phyloP scores from a whole-genome alignment of 306 rosid genomes.

The Abrus precatorius region DNA sequence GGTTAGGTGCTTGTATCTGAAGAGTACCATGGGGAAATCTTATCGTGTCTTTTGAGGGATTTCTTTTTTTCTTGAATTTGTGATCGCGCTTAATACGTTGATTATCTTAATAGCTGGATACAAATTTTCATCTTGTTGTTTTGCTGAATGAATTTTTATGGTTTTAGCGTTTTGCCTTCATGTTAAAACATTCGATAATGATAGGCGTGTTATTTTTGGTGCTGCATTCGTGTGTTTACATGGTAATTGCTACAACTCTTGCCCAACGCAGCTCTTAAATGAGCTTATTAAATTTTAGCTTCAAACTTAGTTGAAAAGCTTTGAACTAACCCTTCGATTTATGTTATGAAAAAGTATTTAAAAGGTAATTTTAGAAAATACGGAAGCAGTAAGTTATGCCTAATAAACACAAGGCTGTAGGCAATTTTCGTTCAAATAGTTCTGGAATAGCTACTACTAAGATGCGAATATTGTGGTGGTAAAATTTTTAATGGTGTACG shows the following conservation, averaged over 20 bases:
- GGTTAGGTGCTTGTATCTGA: constrained; percentile 75
- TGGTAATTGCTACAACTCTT: not conserved
- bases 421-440: too few relatives aligned
- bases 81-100: not conserved
- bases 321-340: not conserved
- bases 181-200: constrained; percentile 32
- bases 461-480: too few relatives aligned
- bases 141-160: constrained; percentile 14
- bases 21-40: constrained; percentile 78
- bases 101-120: constrained; percentile 34
- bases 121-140: constrained; percentile 9
- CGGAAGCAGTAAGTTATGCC: not conserved
- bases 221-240: not conserved
- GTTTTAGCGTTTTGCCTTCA: not conserved
- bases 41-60: constrained; percentile 60
- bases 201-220: not conserved
- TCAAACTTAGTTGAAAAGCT: not conserved
- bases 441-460: too few relatives aligned
- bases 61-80: constrained; percentile 1
- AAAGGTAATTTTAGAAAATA: too few relatives aligned
- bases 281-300: not conserved
- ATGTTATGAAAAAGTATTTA: not conserved
- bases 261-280: not conserved
- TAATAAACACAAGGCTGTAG: too few relatives aligned
- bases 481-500: too few relatives aligned